A percentile compares a stretch with the other conserved stretches of the same genome.
These are phyloP conservation scores for Fusarium proliferatum DNA, from an alignment of 2,329 filamentous ascomycete species.

Conservation along the genomic window DNA sequence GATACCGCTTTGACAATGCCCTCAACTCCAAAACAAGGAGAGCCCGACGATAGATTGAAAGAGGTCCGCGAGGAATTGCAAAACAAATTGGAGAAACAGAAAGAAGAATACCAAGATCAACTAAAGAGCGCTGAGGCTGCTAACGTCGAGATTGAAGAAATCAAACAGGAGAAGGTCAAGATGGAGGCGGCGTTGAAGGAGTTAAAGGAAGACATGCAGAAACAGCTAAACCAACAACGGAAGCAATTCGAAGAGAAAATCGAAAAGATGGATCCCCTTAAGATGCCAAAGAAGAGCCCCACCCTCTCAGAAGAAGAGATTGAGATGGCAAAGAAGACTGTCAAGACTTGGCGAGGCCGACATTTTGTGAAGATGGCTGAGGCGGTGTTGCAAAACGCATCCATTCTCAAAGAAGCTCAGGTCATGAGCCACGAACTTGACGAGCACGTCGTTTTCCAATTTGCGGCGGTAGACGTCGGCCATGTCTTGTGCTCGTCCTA, in stretches of 20 bases:
- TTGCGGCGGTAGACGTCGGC: conserved; percentile 88
- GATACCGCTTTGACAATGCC: conserved; percentile 96
- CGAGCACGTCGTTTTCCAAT: conserved; percentile 93
- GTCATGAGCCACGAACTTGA: conserved; percentile 98
- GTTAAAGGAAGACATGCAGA: conserved; percentile 89
- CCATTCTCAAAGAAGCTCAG: conserved; percentile 92
- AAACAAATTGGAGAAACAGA: conserved; percentile 82
- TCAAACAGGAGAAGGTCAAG: conserved; percentile 81
- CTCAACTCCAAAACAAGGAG: conserved; percentile 84
- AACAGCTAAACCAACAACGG: conserved; percentile 84
- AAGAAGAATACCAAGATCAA: conserved; percentile 83
- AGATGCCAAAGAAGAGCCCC: conserved; percentile 68
- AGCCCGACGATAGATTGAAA: conserved; percentile 79
- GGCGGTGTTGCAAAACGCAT: conserved; percentile 86
- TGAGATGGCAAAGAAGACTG: conserved; percentile 72
- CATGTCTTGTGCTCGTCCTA: conserved; percentile 94
- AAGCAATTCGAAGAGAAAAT: conserved; percentile 87
- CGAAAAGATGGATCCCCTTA: conserved; percentile 76
- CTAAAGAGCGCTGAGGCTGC: conserved; percentile 79
- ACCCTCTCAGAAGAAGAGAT: conserved; percentile 79
- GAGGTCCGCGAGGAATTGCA: conserved; percentile 87
- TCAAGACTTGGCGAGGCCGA: conserved; percentile 82
- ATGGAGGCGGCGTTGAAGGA: conserved; percentile 86
- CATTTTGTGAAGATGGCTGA: conserved; percentile 96
- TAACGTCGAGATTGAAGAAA: conserved; percentile 83